A percentile compares a stretch with the other conserved stretches of the same genome.
phyloP scores from a whole-genome alignment of 1,139 yeast genomes.

The Geotrichum siamense region DNA sequence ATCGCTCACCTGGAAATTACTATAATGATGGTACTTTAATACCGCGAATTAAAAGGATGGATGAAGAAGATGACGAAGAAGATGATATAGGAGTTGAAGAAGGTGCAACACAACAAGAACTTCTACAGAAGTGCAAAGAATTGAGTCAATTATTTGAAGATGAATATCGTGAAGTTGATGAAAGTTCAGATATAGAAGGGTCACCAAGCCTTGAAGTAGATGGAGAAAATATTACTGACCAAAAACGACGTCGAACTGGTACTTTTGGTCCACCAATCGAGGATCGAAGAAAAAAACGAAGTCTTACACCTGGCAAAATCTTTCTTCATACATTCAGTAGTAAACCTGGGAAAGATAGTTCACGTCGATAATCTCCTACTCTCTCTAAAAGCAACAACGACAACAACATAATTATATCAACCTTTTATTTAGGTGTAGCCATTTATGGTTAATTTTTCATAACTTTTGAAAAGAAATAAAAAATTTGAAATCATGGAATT shows the following conservation, averaged over 20 bases:
- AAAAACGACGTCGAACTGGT: not conserved
- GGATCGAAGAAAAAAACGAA: not conserved
- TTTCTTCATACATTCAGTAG: not conserved
- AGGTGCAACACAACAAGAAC: not conserved
- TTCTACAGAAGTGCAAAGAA: slow-evolving; percentile 3
- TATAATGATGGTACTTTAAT: slow-evolving; percentile 15
- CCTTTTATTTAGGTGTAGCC: too few relatives aligned
- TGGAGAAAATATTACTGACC: not conserved
- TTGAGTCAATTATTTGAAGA: slow-evolving; percentile 5
- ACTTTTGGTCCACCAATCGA: slow-evolving; percentile 6
- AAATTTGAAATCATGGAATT: too few relatives aligned
- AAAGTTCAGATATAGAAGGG: slow-evolving; percentile 1
- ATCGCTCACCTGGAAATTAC: slow-evolving; percentile 16
- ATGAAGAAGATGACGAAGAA: slow-evolving; percentile 7
- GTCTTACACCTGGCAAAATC: not conserved
- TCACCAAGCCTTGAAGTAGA: not conserved
- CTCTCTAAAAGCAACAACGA: too few relatives aligned
- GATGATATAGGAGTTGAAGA: slow-evolving; percentile 8
- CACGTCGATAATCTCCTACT: too few relatives aligned
- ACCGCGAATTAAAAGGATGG: slow-evolving; percentile 6
- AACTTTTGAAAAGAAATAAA: too few relatives aligned
- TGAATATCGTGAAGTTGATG: slow-evolving; percentile 13
- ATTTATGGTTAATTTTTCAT: too few relatives aligned
- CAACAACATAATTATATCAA: too few relatives aligned
- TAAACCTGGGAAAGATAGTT: too few relatives aligned